phyloP scores from a whole-genome alignment of 352 stramenopile species.

The Phytopythium litorale region DNA sequence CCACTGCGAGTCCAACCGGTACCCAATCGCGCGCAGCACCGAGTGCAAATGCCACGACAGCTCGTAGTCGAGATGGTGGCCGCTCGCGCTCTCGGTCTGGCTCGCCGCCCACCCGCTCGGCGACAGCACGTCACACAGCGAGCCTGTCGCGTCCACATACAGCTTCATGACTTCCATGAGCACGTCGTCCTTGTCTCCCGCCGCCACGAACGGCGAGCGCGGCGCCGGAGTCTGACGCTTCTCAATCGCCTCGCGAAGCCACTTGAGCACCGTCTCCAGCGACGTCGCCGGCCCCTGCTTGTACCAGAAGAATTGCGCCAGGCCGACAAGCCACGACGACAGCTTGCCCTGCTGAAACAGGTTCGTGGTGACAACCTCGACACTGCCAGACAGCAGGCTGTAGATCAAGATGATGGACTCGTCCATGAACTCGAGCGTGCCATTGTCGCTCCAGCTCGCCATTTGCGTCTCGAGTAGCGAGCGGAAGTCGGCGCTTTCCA shows the following conservation, averaged over 20 bases:
- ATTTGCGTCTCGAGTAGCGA: conserved; percentile 52
- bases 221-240: conserved; percentile 34
- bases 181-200: conserved; percentile 42
- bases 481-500: conserved; percentile 48
- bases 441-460: conserved; percentile 48
- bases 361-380: conserved; percentile 48
- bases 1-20: conserved; percentile 69
- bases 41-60: conserved; percentile 75
- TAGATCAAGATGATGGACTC: conserved; percentile 59
- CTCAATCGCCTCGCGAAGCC: conserved; percentile 37
- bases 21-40: conserved; percentile 65
- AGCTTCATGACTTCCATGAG: conserved; percentile 73
- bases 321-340: conserved; percentile 52
- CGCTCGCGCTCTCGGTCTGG: conserved; percentile 6
- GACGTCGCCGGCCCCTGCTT: conserved; percentile 43
- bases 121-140: conserved; percentile 55
- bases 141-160: conserved; percentile 46
- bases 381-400: conserved; percentile 52
- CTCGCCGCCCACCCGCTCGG: conserved; percentile 44
- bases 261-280: conserved; percentile 37
- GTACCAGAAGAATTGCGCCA: conserved; percentile 75
- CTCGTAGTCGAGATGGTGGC: conserved; percentile 66
- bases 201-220: conserved; percentile 22
- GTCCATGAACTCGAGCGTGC: conserved; percentile 54
- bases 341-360: conserved; percentile 24